Conservation (phyloP, 148 eudicot genomes). For the Heliosperma pusillum region DNA sequence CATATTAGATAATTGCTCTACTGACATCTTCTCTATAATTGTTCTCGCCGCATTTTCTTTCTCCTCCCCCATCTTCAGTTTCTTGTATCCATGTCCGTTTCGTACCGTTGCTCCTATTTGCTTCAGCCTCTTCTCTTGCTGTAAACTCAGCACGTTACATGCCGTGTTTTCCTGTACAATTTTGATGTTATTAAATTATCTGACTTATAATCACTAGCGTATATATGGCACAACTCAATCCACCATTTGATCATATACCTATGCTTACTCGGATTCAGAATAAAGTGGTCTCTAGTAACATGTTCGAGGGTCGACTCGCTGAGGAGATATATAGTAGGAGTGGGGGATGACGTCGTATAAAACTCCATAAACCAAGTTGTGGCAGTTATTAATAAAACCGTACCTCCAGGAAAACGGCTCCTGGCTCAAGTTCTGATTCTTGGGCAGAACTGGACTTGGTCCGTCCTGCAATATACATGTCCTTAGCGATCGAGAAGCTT, state of each 20-base stretch:
- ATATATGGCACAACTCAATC: neutral
- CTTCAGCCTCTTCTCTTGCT: conserved; percentile 44
- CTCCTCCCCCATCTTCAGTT: conserved; percentile 39
- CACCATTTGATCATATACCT: no score
- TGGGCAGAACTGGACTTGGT: conserved; percentile 5
- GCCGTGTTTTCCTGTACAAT: conserved; percentile 33
- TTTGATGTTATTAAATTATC: no score
- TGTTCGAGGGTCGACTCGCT: no score
- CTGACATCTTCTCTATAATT: conserved; percentile 39
- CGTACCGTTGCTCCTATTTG: conserved; percentile 53
- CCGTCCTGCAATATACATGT: conserved; percentile 34
- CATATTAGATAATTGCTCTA: conserved; percentile 43
- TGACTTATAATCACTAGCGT: no score
- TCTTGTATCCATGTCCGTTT: conserved; percentile 32
- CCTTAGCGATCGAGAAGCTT: conserved; percentile 44
- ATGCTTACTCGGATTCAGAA: no score
- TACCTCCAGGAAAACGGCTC: conserved; percentile 44
- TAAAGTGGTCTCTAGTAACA: no score
- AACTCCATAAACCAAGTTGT: neutral
- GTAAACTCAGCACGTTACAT: conserved; percentile 28
- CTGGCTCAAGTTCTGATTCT: conserved; percentile 38
- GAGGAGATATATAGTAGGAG: no score
- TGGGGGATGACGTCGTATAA: no score
- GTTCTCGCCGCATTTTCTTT: conserved; percentile 35
- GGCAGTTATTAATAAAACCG: neutral